Conservation (phyloP, 2,329 filamentous ascomycete genomes). For the Taxawa tesnikishii region DNA sequence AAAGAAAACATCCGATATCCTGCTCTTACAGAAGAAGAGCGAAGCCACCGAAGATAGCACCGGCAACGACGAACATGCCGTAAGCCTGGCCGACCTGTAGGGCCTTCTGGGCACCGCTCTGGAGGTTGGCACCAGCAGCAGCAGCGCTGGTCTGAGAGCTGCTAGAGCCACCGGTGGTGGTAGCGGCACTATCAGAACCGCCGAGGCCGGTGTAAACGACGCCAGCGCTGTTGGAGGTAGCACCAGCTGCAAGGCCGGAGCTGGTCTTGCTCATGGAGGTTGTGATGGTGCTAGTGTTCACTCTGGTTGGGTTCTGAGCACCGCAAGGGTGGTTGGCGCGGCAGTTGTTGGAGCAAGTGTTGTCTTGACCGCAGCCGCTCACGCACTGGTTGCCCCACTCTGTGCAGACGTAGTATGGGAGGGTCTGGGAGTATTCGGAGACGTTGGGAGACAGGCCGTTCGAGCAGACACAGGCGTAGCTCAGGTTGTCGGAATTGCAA, state of each 20-base stretch:
- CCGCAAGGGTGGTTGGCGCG: slow-evolving; percentile 59
- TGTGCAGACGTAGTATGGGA: slow-evolving; percentile 66
- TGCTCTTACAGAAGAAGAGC: slow-evolving; percentile 24
- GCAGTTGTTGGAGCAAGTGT: slow-evolving; percentile 49
- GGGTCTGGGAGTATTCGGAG: slow-evolving; percentile 63
- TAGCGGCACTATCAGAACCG: slow-evolving; percentile 16
- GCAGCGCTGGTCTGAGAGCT: slow-evolving; percentile 8
- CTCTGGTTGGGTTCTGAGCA: slow-evolving; percentile 48
- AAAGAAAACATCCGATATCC: no score
- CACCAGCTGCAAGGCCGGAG: slow-evolving; percentile 11
- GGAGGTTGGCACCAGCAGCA: slow-evolving; percentile 6
- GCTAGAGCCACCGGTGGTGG: slow-evolving; percentile 19
- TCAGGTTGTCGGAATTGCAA: slow-evolving; percentile 54
- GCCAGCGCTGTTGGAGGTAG: slow-evolving; percentile 17
- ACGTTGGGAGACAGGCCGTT: slow-evolving; percentile 57
- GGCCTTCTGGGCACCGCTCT: slow-evolving; percentile 23
- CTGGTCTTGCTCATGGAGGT: slow-evolving; percentile 30
- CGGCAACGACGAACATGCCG: slow-evolving; percentile 41
- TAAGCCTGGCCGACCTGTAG: slow-evolving; percentile 44
- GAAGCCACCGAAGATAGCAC: slow-evolving; percentile 46
- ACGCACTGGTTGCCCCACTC: slow-evolving; percentile 58
- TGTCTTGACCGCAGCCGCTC: slow-evolving; percentile 41
- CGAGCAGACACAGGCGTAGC: slow-evolving; percentile 62
- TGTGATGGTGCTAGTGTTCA: slow-evolving; percentile 43
- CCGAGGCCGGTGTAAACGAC: slow-evolving; percentile 34